A percentile compares a stretch with the other conserved stretches of the same genome.
Evolutionary conservation across 805 yeast genomes (phyloP).

Genomic region (Teunomyces tritomae): DNA sequence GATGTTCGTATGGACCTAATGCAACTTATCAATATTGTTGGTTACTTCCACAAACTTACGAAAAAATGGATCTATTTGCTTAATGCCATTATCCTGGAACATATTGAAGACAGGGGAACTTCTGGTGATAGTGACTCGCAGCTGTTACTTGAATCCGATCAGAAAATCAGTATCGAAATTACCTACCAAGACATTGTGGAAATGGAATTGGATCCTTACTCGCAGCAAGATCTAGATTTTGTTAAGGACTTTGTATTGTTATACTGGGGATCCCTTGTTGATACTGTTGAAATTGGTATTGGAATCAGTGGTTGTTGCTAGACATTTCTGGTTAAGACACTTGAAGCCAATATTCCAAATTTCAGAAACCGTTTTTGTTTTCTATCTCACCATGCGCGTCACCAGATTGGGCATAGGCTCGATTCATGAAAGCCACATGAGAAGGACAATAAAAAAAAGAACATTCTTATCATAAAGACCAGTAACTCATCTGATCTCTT

Average conservation of each 20-base stretch:
- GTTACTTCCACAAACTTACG: slow-evolving; percentile 39
- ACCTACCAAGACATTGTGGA: slow-evolving; percentile 41
- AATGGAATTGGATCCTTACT: slow-evolving; percentile 44
- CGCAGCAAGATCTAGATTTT: slow-evolving; percentile 35
- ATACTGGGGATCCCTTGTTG: slow-evolving; percentile 31
- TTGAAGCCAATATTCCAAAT: too few species aligned
- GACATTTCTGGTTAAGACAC: neutral
- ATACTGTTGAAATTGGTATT: slow-evolving; percentile 31
- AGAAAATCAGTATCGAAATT: slow-evolving; percentile 25
- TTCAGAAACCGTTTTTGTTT: too few species aligned
- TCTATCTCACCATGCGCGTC: too few species aligned
- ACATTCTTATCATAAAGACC: too few species aligned
- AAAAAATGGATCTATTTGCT: slow-evolving; percentile 24
- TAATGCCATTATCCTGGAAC: slow-evolving; percentile 33
- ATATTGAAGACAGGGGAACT: slow-evolving; percentile 11
- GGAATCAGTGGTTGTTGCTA: slow-evolving; percentile 33
- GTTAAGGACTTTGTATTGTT: slow-evolving; percentile 31
- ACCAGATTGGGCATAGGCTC: too few species aligned
- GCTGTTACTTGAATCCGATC: slow-evolving; percentile 5
- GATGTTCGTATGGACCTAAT: slow-evolving; percentile 15
- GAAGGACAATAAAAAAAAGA: too few species aligned
- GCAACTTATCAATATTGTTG: slow-evolving; percentile 29
- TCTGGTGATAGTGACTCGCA: slow-evolving; percentile 5
- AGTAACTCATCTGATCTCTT: too few species aligned
- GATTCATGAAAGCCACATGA: too few species aligned